A percentile compares a stretch with the other conserved stretches of the same genome.
These are phyloP conservation scores for Penicillium arizonense DNA, from an alignment of 495 filamentous ascomycete species.

Conservation along the genomic window DNA sequence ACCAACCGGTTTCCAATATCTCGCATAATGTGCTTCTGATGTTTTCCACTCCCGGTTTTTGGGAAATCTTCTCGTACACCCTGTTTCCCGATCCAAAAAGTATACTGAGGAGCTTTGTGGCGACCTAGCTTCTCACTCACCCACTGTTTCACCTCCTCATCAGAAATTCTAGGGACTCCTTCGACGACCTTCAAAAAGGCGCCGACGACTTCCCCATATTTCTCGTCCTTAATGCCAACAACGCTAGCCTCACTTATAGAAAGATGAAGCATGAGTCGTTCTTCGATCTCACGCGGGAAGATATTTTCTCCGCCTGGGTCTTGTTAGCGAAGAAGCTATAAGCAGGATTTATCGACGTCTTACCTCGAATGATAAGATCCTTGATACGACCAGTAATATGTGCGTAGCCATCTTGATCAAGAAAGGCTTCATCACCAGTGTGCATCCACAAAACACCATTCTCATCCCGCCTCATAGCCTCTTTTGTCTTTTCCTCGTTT, in stretches of 20 bases:
- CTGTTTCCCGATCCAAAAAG: slow-evolving; percentile 58
- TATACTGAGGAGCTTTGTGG: slow-evolving; percentile 56
- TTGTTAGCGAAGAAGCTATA: not conserved
- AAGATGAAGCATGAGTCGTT: slow-evolving; percentile 14
- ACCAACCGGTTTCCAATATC: slow-evolving; percentile 33
- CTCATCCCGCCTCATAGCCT: slow-evolving; percentile 53
- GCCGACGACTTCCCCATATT: slow-evolving; percentile 23
- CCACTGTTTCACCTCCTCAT: slow-evolving; percentile 31
- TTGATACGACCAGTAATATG: slow-evolving; percentile 57
- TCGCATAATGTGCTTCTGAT: slow-evolving; percentile 59
- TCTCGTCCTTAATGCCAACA: slow-evolving; percentile 17
- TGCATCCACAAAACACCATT: slow-evolving; percentile 23
- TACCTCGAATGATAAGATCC: slow-evolving; percentile 63
- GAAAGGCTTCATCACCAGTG: slow-evolving; percentile 22
- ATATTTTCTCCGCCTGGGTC: slow-evolving; percentile 27
- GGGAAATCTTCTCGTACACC: slow-evolving; percentile 48
- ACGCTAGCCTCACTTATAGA: slow-evolving; percentile 21
- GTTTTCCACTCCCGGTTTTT: slow-evolving; percentile 63
- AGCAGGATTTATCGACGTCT: not conserved
- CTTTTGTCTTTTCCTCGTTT: slow-evolving; percentile 59
- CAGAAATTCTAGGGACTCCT: not conserved
- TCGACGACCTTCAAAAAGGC: slow-evolving; percentile 17
- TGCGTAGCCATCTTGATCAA: slow-evolving; percentile 22
- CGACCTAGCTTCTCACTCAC: slow-evolving; percentile 47
- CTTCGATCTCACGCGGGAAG: slow-evolving; percentile 26